Evolutionary conservation across 1,284 basidiomycete species (phyloP).

Genomic region (Meripilus lineatus): DNA sequence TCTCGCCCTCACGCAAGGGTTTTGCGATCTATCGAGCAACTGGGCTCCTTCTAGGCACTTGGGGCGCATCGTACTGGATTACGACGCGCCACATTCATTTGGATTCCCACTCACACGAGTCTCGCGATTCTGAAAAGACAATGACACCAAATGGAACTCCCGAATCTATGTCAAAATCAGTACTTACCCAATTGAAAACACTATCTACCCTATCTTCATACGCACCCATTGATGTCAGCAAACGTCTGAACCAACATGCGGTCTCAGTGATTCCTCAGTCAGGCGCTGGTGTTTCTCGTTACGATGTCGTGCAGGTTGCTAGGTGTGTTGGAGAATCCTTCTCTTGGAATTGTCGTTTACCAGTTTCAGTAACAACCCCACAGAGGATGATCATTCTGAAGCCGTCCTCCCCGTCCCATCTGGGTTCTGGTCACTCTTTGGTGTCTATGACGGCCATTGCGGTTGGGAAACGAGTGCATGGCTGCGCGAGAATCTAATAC

Average conservation of each 20-base stretch:
- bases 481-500: conserved; percentile 25
- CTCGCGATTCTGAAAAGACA: not conserved
- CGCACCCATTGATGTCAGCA: not conserved
- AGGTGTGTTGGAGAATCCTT: conserved; percentile 12
- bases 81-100: not conserved
- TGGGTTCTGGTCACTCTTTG: conserved; percentile 29
- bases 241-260: not conserved
- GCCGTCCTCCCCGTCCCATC: conserved; percentile 20
- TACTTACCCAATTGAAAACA: not conserved
- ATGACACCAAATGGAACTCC: not conserved
- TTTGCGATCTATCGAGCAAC: not conserved
- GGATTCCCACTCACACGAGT: not conserved
- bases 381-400: conserved; percentile 26
- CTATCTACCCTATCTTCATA: not conserved
- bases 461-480: conserved; percentile 28
- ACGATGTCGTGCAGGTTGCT: conserved; percentile 14
- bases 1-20: no score
- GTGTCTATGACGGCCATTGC: conserved; percentile 27
- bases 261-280: conserved; percentile 2
- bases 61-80: conserved; percentile 1
- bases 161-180: not conserved
- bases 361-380: conserved; percentile 23
- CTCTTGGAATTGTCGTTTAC: not conserved
- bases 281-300: conserved; percentile 13
- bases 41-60: conserved; percentile 4